Evolutionary conservation across 495 filamentous ascomycete genomes (phyloP).

Genomic region (Lasiosphaeris hirsuta): DNA sequence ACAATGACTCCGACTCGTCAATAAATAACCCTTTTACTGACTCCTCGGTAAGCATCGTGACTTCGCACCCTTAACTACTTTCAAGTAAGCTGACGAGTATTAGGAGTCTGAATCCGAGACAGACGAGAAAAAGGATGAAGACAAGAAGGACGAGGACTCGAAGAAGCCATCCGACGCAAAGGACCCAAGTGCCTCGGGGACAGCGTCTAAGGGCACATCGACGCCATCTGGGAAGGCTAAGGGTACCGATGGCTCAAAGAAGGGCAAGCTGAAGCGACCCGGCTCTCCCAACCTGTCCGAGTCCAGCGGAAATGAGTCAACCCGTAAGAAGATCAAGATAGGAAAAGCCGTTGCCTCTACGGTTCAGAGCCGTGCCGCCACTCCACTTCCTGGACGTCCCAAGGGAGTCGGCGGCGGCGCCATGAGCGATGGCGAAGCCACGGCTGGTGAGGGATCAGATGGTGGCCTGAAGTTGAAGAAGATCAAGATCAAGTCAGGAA

Average conservation of each 20-base stretch:
- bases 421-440: conserved; percentile 77
- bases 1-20: conserved; percentile 59
- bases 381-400: conserved; percentile 57
- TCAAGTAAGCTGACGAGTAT: conserved; percentile 15
- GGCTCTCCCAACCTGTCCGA: conserved; percentile 86
- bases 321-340: conserved; percentile 84
- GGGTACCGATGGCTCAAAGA: conserved; percentile 53
- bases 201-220: conserved; percentile 66
- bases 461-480: conserved; percentile 57
- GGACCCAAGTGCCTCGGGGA: conserved; percentile 61
- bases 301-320: conserved; percentile 83
- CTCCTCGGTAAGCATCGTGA: conserved; percentile 38
- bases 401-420: conserved; percentile 56
- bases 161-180: conserved; percentile 63
- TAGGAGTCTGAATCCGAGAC: conserved; percentile 36
- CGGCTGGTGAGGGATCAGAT: conserved; percentile 73
- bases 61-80: not conserved
- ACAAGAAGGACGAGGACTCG: conserved; percentile 69
- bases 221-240: conserved; percentile 68
- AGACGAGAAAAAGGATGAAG: conserved; percentile 45
- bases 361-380: conserved; percentile 45
- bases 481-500: conserved; percentile 52
- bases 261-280: conserved; percentile 72
- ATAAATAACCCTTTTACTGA: conserved; percentile 61
- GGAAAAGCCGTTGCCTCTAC: conserved; percentile 49